phyloP scores from a whole-genome alignment of 2,329 filamentous ascomycete species.

The Blastomyces emzantsi region DNA sequence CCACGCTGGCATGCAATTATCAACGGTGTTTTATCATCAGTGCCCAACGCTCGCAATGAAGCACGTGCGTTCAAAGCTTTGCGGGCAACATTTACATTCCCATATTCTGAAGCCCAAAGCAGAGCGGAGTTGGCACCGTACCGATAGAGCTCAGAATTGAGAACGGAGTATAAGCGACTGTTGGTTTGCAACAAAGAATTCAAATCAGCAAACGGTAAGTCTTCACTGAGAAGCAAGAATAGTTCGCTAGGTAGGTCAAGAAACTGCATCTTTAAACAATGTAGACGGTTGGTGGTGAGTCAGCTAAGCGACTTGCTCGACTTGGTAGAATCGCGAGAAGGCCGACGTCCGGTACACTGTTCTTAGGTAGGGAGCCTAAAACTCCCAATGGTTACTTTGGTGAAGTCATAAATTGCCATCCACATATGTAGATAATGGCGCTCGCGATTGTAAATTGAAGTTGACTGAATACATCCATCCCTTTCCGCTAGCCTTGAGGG shows the following conservation, averaged over 20 bases:
- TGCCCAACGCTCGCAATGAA: not conserved
- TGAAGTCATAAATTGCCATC: not conserved
- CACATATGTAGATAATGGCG: no score
- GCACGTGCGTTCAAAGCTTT: not conserved
- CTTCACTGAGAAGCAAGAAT: not conserved
- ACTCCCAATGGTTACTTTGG: not conserved
- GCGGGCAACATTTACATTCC: not conserved
- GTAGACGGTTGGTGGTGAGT: not conserved
- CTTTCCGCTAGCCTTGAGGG: no score
- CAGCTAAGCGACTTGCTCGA: not conserved
- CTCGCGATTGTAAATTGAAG: no score
- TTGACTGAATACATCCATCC: no score
- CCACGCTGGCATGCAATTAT: not conserved
- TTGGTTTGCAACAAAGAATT: not conserved
- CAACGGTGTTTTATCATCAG: not conserved
- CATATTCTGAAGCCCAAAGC: not conserved
- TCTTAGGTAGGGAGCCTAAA: not conserved
- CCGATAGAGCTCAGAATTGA: not conserved
- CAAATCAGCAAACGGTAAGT: not conserved
- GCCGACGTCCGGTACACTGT: not conserved
- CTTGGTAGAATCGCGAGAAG: not conserved
- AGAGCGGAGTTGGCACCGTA: not conserved
- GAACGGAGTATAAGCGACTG: not conserved
- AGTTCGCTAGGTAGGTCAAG: not conserved
- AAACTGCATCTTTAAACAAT: not conserved